Conservation (phyloP, 2,329 filamentous ascomycete genomes). For the Botrytis tulipae region DNA sequence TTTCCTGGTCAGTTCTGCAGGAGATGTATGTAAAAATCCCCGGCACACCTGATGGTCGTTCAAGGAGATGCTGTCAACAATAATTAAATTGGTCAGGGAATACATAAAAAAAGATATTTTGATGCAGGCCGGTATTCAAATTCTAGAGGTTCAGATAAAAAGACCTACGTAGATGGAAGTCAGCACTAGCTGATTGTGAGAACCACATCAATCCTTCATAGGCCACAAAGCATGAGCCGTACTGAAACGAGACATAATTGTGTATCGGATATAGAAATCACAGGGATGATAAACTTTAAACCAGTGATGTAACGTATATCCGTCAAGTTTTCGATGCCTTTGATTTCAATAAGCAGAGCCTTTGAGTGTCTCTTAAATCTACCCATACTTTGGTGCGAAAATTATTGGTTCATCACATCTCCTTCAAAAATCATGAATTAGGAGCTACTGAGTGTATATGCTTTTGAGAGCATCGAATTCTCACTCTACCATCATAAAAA, state of each 20-base stretch:
- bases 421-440: not conserved
- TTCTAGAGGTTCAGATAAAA: not conserved
- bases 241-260: not conserved
- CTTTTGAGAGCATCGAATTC: not conserved
- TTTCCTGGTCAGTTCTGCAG: not conserved
- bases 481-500: too few species aligned
- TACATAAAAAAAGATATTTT: not conserved
- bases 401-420: not conserved
- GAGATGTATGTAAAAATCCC: not conserved
- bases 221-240: not conserved
- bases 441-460: not conserved
- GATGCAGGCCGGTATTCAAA: not conserved
- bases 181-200: conserved; percentile 12
- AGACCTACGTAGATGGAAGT: not conserved
- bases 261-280: not conserved
- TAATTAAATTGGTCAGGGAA: not conserved
- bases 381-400: too few species aligned
- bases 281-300: too few species aligned
- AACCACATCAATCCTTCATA: not conserved
- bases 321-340: not conserved
- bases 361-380: not conserved
- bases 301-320: not conserved
- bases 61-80: not conserved
- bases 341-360: not conserved
- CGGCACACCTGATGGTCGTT: not conserved